These are phyloP conservation scores for Paramecium pentaurelia DNA, from an alignment of 73 alveolate genomes.

Conservation along the genomic window DNA sequence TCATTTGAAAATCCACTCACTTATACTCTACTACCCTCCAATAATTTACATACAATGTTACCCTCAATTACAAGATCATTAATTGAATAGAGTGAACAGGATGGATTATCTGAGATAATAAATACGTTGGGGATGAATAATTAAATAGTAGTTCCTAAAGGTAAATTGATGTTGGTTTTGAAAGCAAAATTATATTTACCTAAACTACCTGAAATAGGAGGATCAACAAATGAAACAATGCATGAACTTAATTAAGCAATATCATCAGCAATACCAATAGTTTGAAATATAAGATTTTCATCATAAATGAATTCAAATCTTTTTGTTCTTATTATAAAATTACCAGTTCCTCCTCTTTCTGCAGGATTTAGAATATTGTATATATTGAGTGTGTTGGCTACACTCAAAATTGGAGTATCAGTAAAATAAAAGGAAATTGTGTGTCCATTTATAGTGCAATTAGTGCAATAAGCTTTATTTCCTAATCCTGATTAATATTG, in stretches of 20 bases:
- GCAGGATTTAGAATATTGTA: constrained; percentile 51
- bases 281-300: constrained; percentile 36
- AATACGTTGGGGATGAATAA: constrained; percentile 50
- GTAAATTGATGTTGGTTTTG: constrained; percentile 49
- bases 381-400: constrained; percentile 30
- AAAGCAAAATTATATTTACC: constrained; percentile 56
- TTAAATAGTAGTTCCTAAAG: constrained; percentile 30
- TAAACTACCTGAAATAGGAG: constrained; percentile 53
- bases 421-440: background rate
- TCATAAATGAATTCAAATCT: constrained; percentile 52
- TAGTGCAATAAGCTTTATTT: constrained; percentile 11
- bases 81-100: constrained; percentile 51
- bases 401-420: constrained; percentile 19
- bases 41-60: background rate
- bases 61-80: constrained; percentile 48
- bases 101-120: constrained; percentile 39
- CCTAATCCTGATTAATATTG: constrained; percentile 4
- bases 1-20: constrained; percentile 26
- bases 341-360: constrained; percentile 59
- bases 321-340: constrained; percentile 49
- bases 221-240: constrained; percentile 12
- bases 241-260: constrained; percentile 31
- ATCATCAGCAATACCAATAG: constrained; percentile 53
- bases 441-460: constrained; percentile 2
- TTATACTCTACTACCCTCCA: background rate